These are phyloP conservation scores for Coniella lustricola DNA, from an alignment of 2,329 filamentous ascomycete species.

Conservation along the genomic window DNA sequence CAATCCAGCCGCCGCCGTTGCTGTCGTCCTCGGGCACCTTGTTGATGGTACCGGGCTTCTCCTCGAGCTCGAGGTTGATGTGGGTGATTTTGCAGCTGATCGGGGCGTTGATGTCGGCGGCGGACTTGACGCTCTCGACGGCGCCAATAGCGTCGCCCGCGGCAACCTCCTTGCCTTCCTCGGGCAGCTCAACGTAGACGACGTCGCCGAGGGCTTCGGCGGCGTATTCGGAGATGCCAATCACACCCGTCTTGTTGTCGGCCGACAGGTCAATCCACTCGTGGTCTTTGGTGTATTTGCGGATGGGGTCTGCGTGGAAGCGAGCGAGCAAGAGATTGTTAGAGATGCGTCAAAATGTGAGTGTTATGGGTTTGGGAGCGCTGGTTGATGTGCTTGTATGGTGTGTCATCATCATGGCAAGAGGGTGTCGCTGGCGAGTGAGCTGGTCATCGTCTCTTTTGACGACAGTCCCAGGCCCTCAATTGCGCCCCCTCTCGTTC, in stretches of 20 bases:
- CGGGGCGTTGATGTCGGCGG: slow-evolving; percentile 93
- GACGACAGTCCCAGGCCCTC: too few relatives aligned
- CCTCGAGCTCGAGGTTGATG: slow-evolving; percentile 68
- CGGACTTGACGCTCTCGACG: slow-evolving; percentile 96
- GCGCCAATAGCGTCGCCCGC: slow-evolving; percentile 84
- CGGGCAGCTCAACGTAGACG: slow-evolving; percentile 92
- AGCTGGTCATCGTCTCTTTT: too few relatives aligned
- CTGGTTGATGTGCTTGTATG: too few relatives aligned
- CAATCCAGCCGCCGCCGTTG: slow-evolving; percentile 81
- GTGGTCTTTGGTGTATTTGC: slow-evolving; percentile 94
- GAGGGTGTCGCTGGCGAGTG: too few relatives aligned
- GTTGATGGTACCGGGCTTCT: slow-evolving; percentile 84
- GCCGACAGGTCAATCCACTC: slow-evolving; percentile 91
- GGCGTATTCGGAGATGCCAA: slow-evolving; percentile 87
- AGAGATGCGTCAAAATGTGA: background rate
- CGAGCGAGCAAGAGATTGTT: background rate
- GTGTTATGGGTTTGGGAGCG: too few relatives aligned
- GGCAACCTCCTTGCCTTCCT: slow-evolving; percentile 57
- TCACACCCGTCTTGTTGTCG: slow-evolving; percentile 72
- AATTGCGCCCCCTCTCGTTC: too few relatives aligned
- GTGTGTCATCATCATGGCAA: too few relatives aligned
- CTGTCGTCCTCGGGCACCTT: slow-evolving; percentile 74
- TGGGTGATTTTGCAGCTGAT: slow-evolving; percentile 69
- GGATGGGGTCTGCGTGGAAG: slow-evolving; percentile 46
- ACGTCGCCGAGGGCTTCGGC: slow-evolving; percentile 91